Percentiles rank a stretch among this genome's conserved stretches.
phyloP scores from a whole-genome alignment of 805 yeast genomes.

The Metschnikowia borealis region DNA sequence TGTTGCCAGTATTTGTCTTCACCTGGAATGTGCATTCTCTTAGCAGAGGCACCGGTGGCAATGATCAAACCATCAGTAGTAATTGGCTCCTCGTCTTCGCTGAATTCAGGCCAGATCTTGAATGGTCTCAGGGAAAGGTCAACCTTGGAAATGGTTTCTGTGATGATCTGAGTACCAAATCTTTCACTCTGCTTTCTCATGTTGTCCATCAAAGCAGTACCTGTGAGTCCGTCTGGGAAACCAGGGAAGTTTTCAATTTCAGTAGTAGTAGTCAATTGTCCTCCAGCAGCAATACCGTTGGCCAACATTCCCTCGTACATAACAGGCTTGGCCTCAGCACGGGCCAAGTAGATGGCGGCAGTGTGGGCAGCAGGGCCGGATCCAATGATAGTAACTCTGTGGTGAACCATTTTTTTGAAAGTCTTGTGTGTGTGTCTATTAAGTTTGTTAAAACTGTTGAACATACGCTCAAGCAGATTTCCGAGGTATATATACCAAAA shows the following conservation, averaged over 20 bases:
- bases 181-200: conserved; percentile 85
- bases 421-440: background rate
- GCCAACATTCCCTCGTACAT: conserved; percentile 96
- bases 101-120: conserved; percentile 95
- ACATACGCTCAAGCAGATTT: background rate
- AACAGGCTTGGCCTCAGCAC: conserved; percentile 94
- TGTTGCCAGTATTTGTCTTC: conserved; percentile 98
- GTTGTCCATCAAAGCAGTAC: conserved; percentile 84
- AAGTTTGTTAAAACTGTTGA: background rate
- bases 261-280: conserved; percentile 97
- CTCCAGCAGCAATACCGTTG: conserved; percentile 98
- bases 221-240: conserved; percentile 89
- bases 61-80: conserved; percentile 89
- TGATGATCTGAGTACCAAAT: conserved; percentile 91
- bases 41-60: conserved; percentile 98
- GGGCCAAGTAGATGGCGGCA: conserved; percentile 93
- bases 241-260: conserved; percentile 99
- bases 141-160: conserved; percentile 91
- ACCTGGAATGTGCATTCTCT: conserved; percentile 90
- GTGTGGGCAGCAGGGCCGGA: conserved; percentile 99
- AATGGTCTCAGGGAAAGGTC: conserved; percentile 87
- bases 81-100: conserved; percentile 86
- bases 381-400: conserved; percentile 84
- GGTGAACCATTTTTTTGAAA: conserved; percentile 63
- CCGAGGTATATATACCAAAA: conserved; percentile 6